Conservation (phyloP, 202 grass and related monocot genomes). For the Panicum hallii region DNA sequence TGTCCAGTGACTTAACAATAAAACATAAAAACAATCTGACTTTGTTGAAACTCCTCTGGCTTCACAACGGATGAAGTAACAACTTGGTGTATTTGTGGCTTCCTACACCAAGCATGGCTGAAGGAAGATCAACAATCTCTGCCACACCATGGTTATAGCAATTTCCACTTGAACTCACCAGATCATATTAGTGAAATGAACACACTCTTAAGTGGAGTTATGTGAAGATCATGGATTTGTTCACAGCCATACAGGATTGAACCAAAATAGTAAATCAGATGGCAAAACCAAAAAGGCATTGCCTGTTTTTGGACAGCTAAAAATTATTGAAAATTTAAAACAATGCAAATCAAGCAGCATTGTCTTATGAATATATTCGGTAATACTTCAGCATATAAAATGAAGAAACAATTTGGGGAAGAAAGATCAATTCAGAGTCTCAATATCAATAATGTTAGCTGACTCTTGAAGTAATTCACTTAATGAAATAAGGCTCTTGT, state of each 20-base stretch:
- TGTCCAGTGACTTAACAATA: constrained; percentile 56
- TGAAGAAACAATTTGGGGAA: not conserved
- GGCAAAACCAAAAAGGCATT: not conserved
- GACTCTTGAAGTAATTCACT: not conserved
- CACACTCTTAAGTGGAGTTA: not conserved
- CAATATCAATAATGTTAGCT: not conserved
- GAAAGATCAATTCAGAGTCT: not conserved
- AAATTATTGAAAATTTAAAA: not conserved
- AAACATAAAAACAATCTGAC: constrained; percentile 48
- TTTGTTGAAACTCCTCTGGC: constrained; percentile 46
- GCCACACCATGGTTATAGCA: constrained; percentile 6
- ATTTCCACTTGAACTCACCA: constrained; percentile 33
- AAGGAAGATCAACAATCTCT: constrained; percentile 23
- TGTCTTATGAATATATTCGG: not conserved
- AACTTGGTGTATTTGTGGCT: not conserved
- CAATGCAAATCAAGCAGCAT: not conserved
- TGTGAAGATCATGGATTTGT: constrained; percentile 24
- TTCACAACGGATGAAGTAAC: constrained; percentile 2
- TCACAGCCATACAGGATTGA: constrained; percentile 8
- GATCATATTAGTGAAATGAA: constrained; percentile 11
- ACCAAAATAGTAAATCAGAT: constrained; percentile 18
- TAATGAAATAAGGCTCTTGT: not conserved
- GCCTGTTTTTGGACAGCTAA: not conserved
- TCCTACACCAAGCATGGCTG: constrained; percentile 19
- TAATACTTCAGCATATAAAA: not conserved